These are phyloP conservation scores for Solanum chiquidenum DNA, from an alignment of 257 asterid species.

Conservation along the genomic window DNA sequence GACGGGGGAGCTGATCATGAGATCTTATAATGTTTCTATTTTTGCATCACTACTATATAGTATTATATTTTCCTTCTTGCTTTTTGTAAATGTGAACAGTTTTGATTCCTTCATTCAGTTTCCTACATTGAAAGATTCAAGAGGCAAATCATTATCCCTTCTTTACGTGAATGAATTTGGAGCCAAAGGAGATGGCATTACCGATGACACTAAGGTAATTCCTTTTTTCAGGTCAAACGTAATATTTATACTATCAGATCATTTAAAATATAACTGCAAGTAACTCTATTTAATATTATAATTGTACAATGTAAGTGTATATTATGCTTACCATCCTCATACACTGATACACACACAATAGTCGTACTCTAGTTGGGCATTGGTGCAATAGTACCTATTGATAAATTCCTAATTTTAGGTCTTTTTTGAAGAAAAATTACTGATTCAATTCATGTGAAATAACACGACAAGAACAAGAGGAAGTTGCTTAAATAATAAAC, in stretches of 20 bases:
- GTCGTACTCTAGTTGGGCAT: not conserved
- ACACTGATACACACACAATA: not conserved
- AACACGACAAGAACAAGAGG: not conserved
- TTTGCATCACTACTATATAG: not conserved
- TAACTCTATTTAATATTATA: not conserved
- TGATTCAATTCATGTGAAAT: not conserved
- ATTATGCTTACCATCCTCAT: not conserved
- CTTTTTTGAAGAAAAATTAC: not conserved
- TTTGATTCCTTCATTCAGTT: constrained; percentile 23
- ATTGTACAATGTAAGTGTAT: too few relatives aligned
- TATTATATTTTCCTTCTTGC: not conserved
- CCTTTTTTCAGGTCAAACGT: not conserved
- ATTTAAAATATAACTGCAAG: not conserved
- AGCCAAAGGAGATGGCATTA: constrained; percentile 54
- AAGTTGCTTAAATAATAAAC: too few relatives aligned
- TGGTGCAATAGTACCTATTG: not conserved
- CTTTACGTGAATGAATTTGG: constrained; percentile 46
- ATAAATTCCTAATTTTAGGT: too few relatives aligned
- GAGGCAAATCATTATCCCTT: constrained; percentile 14
- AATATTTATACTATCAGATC: not conserved
- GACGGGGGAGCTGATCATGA: not conserved
- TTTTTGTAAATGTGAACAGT: constrained; percentile 5
- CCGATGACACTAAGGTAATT: constrained; percentile 46
- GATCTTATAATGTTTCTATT: not conserved
- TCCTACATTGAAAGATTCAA: constrained; percentile 21